These are phyloP conservation scores for Hyaloscypha finlandica DNA, from an alignment of 495 filamentous ascomycete species.

Conservation along the genomic window DNA sequence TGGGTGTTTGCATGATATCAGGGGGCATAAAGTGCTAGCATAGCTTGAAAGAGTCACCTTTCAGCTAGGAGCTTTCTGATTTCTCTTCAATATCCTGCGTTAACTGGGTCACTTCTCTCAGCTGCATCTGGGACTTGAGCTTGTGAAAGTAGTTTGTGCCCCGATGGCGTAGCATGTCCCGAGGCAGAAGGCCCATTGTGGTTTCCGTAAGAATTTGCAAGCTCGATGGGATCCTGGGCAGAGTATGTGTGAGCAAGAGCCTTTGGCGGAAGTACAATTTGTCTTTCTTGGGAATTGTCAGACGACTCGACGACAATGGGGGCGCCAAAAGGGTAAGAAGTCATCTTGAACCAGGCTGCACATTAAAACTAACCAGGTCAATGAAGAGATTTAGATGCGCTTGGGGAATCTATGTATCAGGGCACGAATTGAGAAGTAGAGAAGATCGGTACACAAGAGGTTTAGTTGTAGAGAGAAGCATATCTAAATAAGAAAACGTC, in stretches of 20 bases:
- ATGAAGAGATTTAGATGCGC: neutral
- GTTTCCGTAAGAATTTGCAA: constrained; percentile 32
- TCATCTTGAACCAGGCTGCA: constrained; percentile 19
- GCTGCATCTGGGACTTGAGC: too few species aligned
- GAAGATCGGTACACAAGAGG: neutral
- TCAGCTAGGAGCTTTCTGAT: neutral
- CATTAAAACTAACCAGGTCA: neutral
- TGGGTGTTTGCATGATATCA: neutral
- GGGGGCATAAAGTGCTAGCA: neutral
- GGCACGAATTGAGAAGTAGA: neutral
- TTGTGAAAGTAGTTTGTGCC: constrained; percentile 40
- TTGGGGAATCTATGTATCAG: neutral
- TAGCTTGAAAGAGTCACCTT: neutral
- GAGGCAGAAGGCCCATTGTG: constrained; percentile 31
- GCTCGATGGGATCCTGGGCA: constrained; percentile 39
- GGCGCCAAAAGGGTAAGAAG: constrained; percentile 29
- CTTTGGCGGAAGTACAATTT: constrained; percentile 36
- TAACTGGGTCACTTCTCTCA: too few species aligned
- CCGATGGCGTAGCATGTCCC: constrained; percentile 26
- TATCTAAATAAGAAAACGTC: neutral
- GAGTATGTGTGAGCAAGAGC: constrained; percentile 42
- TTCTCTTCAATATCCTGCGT: neutral
- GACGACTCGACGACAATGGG: constrained; percentile 32
- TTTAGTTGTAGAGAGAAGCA: neutral
- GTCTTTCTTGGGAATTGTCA: constrained; percentile 1